These are phyloP conservation scores for Alternaria alternata DNA, from an alignment of 2,329 filamentous ascomycete genomes.

Conservation along the genomic window DNA sequence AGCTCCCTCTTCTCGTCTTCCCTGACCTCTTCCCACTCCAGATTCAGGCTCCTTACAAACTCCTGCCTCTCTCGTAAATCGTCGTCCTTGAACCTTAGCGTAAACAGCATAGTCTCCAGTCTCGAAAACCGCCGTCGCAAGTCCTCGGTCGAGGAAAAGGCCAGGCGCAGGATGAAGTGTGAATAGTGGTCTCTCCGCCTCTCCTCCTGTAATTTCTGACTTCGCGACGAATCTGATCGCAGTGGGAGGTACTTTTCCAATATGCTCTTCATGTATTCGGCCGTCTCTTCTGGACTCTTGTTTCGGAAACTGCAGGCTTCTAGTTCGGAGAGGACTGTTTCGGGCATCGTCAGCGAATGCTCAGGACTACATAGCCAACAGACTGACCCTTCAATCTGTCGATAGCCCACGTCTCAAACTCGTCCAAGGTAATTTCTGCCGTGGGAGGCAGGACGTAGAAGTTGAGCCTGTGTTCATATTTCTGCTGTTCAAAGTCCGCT, in stretches of 20 bases:
- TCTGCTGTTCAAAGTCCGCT: constrained; percentile 76
- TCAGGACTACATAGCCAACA: rapidly evolving
- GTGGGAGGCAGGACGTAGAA: constrained; percentile 90
- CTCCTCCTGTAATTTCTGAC: constrained; percentile 69
- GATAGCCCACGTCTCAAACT: constrained; percentile 99
- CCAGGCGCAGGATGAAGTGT: constrained; percentile 93
- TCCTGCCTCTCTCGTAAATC: constrained; percentile 73
- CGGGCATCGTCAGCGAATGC: constrained; percentile 11
- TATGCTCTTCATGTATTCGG: constrained; percentile 81
- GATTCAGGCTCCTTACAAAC: constrained; percentile 78
- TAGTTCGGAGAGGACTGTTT: constrained; percentile 79
- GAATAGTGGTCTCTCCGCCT: constrained; percentile 96
- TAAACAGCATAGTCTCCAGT: constrained; percentile 89
- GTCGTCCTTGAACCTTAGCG: constrained; percentile 80
- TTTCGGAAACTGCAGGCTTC: constrained; percentile 97
- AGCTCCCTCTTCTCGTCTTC: constrained; percentile 81
- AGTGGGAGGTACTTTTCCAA: constrained; percentile 88
- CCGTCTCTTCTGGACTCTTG: constrained; percentile 81
- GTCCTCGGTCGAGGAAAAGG: constrained; percentile 91
- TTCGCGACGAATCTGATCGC: constrained; percentile 73
- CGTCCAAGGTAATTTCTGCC: constrained; percentile 91
- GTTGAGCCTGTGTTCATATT: constrained; percentile 88
- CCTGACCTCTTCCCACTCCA: constrained; percentile 84
- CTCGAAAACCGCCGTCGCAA: constrained; percentile 84
- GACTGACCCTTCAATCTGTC: constrained; percentile 76